Percentiles rank a stretch among this genome's conserved stretches.
phyloP scores from a whole-genome alignment of 2,329 filamentous ascomycete genomes.

The Colletotrichum tofieldiae region DNA sequence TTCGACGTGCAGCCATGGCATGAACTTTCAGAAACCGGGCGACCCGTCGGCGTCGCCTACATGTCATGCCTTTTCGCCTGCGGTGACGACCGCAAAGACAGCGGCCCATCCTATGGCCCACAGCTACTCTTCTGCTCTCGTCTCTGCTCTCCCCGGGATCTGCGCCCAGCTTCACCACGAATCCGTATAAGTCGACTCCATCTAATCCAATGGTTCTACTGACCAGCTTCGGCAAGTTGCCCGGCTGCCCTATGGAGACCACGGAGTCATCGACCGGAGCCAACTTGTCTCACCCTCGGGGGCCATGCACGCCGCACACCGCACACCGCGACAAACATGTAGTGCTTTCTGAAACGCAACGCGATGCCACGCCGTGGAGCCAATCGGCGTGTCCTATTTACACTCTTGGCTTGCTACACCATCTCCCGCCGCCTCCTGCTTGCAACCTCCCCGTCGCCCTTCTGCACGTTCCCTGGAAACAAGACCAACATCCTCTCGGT shows the following conservation, averaged over 20 bases:
- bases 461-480: conserved; percentile 38
- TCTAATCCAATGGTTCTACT: too few species aligned
- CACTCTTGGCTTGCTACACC: background rate
- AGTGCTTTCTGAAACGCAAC: conserved; percentile 34
- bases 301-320: conserved; percentile 22
- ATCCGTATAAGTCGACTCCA: conserved; percentile 1
- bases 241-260: conserved; percentile 13
- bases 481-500: conserved; percentile 18
- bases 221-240: conserved; percentile 16
- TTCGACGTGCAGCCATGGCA: conserved; percentile 5
- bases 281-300: conserved; percentile 10
- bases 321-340: conserved; percentile 23
- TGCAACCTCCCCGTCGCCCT: conserved; percentile 2
- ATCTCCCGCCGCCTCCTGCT: background rate
- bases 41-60: background rate
- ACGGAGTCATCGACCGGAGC: conserved; percentile 25
- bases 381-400: conserved; percentile 27
- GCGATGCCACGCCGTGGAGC: conserved; percentile 19
- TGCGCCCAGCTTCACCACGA: background rate
- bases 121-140: too few species aligned
- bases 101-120: too few species aligned
- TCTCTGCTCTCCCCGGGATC: background rate
- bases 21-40: conserved; percentile 33
- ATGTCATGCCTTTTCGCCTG: background rate
- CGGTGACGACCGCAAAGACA: background rate